These are phyloP conservation scores for Vaccinium corymbosum DNA, from an alignment of 148 eudicot genomes.

Conservation along the genomic window DNA sequence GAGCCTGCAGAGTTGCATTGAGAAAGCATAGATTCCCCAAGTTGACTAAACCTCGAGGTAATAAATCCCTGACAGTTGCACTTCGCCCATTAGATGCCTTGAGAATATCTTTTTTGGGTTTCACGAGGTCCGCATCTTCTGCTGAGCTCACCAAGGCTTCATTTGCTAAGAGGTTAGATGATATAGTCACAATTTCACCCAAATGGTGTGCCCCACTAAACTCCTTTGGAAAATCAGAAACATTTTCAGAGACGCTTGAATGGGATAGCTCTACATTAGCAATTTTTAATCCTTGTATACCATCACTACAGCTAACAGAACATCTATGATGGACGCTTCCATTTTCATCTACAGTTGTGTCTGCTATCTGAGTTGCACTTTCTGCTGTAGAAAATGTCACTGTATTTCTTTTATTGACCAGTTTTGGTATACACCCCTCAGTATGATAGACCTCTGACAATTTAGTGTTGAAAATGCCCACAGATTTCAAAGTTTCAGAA, in stretches of 20 bases:
- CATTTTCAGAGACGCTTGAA: constrained; percentile 21
- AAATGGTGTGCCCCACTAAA: constrained; percentile 3
- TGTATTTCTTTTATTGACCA: constrained; percentile 24
- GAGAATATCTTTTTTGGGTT: constrained; percentile 21
- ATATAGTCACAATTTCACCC: constrained; percentile 12
- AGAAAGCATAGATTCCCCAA: constrained; percentile 81
- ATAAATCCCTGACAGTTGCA: constrained; percentile 32
- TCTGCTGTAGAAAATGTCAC: constrained; percentile 17
- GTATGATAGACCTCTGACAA: constrained; percentile 28
- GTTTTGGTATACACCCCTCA: constrained; percentile 22
- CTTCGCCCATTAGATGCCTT: constrained; percentile 33
- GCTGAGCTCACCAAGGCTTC: constrained; percentile 15
- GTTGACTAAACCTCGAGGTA: constrained; percentile 81
- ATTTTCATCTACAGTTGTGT: constrained; percentile 30
- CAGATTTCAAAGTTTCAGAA: constrained; percentile 42
- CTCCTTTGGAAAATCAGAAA: constrained; percentile 22
- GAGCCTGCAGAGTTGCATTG: constrained; percentile 82
- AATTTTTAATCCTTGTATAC: constrained; percentile 26
- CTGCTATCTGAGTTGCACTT: constrained; percentile 23
- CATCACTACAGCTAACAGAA: constrained; percentile 26
- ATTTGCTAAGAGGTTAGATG: constrained; percentile 10
- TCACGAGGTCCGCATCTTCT: constrained; percentile 17
- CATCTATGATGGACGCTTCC: constrained; percentile 29
- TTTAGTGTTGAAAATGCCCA: constrained; percentile 30
- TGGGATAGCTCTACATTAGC: constrained; percentile 27